phyloP scores from a whole-genome alignment of 169 alveolate genomes.

The Prorocentrum cordatum region DNA sequence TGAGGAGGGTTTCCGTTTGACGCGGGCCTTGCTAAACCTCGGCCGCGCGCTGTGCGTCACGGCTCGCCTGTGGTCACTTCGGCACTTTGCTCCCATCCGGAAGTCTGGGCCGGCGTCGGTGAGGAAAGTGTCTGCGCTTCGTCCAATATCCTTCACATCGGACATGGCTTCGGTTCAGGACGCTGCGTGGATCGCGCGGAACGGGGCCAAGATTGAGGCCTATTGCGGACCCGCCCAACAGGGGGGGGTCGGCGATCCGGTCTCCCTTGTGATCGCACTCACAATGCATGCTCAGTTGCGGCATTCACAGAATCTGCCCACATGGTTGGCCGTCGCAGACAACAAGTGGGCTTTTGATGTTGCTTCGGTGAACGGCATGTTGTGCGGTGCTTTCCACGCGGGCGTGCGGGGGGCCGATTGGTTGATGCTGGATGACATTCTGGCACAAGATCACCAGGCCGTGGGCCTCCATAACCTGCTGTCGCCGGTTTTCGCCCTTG shows the following conservation, averaged over 20 bases:
- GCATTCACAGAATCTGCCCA: neutral
- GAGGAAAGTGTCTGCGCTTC: neutral
- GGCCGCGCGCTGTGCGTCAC: too few species aligned
- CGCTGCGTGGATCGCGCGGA: neutral
- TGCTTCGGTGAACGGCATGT: neutral
- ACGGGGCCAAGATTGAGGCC: neutral
- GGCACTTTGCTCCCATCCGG: neutral
- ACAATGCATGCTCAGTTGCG: neutral
- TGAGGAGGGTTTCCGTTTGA: too few species aligned
- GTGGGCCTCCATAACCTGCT: too few species aligned
- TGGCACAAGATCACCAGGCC: too few species aligned
- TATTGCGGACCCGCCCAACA: neutral
- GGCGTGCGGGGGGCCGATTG: too few species aligned
- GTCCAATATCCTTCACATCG: neutral
- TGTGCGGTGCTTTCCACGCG: neutral
- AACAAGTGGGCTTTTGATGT: constrained; percentile 9
- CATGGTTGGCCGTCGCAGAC: neutral
- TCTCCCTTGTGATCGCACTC: neutral
- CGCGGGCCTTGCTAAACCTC: too few species aligned
- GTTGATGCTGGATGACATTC: too few species aligned
- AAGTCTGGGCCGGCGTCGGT: neutral
- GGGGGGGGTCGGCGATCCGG: neutral
- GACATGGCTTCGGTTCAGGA: constrained; percentile 3
- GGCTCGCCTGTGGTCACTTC: neutral
- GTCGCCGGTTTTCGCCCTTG: too few species aligned